A percentile compares a stretch with the other conserved stretches of the same genome.
These are phyloP conservation scores for Didymella lethalis DNA, from an alignment of 2,329 filamentous ascomycete genomes.

Conservation along the genomic window DNA sequence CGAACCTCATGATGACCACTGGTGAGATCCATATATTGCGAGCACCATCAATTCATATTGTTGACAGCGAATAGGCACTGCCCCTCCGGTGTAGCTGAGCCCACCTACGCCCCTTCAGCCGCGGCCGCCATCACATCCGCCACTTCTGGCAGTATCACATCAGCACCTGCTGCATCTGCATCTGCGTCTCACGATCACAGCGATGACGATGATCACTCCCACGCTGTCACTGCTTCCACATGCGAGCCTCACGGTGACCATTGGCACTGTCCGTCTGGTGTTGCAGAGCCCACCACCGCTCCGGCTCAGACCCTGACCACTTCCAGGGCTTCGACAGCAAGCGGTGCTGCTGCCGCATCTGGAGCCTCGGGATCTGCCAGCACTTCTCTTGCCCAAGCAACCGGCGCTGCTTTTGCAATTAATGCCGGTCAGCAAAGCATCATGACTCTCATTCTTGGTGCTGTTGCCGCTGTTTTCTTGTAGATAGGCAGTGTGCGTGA, in stretches of 20 bases:
- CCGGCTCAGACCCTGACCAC: conserved; percentile 23
- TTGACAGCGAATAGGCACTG: conserved; percentile 27
- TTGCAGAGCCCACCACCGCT: conserved; percentile 34
- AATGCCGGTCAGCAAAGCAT: conserved; percentile 7
- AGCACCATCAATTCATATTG: too few relatives aligned
- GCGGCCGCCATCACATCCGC: conserved; percentile 13
- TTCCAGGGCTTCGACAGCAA: conserved; percentile 12
- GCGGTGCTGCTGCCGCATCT: conserved; percentile 5
- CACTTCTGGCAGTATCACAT: conserved; percentile 9
- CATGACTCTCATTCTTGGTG: conserved; percentile 16
- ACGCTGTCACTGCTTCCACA: conserved; percentile 36
- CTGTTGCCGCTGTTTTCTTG: conserved; percentile 22
- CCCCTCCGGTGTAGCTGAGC: conserved; percentile 28
- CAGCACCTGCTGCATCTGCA: conserved; percentile 17
- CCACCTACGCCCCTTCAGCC: conserved; percentile 23
- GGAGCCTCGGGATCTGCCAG: conserved; percentile 14
- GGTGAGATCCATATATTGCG: conserved; percentile 14
- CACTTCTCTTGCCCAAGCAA: conserved; percentile 15
- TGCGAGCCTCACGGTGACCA: conserved; percentile 40
- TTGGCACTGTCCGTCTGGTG: conserved; percentile 40
- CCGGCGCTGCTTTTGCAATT: conserved; percentile 16
- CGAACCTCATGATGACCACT: conserved; percentile 38
- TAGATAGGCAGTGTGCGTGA: neutral
- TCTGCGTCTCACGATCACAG: conserved; percentile 25
- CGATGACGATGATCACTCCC: conserved; percentile 32